phyloP scores from a whole-genome alignment of 169 alveolate genomes.

The Plasmodium vivax region DNA sequence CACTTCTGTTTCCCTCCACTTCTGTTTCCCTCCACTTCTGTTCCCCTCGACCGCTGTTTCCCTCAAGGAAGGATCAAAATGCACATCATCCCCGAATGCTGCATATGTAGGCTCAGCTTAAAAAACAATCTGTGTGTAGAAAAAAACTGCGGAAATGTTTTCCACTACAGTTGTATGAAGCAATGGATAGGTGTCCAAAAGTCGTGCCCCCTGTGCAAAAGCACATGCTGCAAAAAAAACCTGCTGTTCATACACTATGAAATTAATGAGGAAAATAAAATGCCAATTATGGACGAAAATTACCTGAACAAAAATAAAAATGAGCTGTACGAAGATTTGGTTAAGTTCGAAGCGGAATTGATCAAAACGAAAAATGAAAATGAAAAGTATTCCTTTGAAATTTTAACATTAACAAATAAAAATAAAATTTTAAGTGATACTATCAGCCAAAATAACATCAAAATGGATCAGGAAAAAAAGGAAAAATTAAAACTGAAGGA shows the following conservation, averaged over 20 bases:
- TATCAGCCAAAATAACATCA: slow-evolving; percentile 15
- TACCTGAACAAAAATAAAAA: slow-evolving; percentile 28
- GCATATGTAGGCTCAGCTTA: slow-evolving; percentile 62
- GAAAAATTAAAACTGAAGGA: slow-evolving; percentile 64
- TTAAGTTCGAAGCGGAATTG: slow-evolving; percentile 31
- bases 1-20: not conserved
- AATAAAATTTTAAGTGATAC: slow-evolving; percentile 65
- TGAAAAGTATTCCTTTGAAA: slow-evolving; percentile 42
- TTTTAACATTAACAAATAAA: slow-evolving; percentile 59
- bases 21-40: too few species aligned
- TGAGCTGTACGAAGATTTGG: slow-evolving; percentile 49
- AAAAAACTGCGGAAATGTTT: slow-evolving; percentile 64
- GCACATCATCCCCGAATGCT: slow-evolving; percentile 56
- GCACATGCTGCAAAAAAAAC: slow-evolving; percentile 26
- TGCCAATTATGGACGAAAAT: slow-evolving; percentile 2
- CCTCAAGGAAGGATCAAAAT: slow-evolving; percentile 14
- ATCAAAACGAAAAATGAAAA: slow-evolving; percentile 57
- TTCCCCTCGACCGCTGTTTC: not conserved
- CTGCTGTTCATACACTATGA: slow-evolving; percentile 50
- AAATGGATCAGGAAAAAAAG: slow-evolving; percentile 34
- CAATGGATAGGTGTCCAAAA: slow-evolving; percentile 51
- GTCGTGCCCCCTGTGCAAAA: slow-evolving; percentile 50
- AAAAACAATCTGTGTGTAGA: slow-evolving; percentile 67
- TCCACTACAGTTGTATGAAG: slow-evolving; percentile 48
- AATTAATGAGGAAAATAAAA: slow-evolving; percentile 45